phyloP scores from a whole-genome alignment of 2,329 filamentous ascomycete species.

The Stachybotrys elegans region DNA sequence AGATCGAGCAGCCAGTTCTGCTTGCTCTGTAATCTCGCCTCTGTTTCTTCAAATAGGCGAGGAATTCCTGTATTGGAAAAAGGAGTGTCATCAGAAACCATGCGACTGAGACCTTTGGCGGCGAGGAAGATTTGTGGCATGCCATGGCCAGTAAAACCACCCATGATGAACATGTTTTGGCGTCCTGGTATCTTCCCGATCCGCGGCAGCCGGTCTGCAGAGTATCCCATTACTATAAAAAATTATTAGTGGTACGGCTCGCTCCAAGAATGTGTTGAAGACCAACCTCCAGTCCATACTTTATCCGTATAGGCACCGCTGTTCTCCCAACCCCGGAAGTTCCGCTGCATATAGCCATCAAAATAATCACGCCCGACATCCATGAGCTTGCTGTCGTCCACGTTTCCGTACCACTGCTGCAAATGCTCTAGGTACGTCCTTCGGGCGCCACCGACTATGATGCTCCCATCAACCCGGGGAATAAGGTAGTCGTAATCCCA shows the following conservation, averaged over 20 bases:
- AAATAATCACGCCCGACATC: slow-evolving; percentile 37
- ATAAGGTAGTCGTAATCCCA: slow-evolving; percentile 30
- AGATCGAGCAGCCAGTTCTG: slow-evolving; percentile 1
- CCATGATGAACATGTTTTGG: slow-evolving; percentile 35
- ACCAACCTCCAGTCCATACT: slow-evolving; percentile 37
- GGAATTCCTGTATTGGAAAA: slow-evolving; percentile 33
- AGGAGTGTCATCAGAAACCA: slow-evolving; percentile 24
- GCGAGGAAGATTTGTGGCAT: slow-evolving; percentile 41
- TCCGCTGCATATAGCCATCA: slow-evolving; percentile 40
- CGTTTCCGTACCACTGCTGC: slow-evolving; percentile 36
- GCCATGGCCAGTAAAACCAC: slow-evolving; percentile 46
- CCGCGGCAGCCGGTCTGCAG: slow-evolving; percentile 35
- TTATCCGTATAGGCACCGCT: slow-evolving; percentile 28
- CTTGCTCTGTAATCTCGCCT: slow-evolving; percentile 16
- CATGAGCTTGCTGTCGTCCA: slow-evolving; percentile 36
- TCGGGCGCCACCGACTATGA: slow-evolving; percentile 38
- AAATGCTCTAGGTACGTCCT: slow-evolving; percentile 24
- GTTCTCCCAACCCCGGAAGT: slow-evolving; percentile 44
- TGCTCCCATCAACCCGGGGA: slow-evolving; percentile 32
- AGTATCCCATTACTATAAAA: slow-evolving; percentile 34
- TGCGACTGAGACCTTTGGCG: slow-evolving; percentile 32
- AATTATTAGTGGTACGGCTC: neutral
- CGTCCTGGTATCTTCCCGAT: slow-evolving; percentile 34
- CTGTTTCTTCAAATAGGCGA: slow-evolving; percentile 26
- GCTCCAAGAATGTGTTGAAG: fast-evolving